Conservation (phyloP, 257 asterid species). For the Solanum appendiculatum region DNA sequence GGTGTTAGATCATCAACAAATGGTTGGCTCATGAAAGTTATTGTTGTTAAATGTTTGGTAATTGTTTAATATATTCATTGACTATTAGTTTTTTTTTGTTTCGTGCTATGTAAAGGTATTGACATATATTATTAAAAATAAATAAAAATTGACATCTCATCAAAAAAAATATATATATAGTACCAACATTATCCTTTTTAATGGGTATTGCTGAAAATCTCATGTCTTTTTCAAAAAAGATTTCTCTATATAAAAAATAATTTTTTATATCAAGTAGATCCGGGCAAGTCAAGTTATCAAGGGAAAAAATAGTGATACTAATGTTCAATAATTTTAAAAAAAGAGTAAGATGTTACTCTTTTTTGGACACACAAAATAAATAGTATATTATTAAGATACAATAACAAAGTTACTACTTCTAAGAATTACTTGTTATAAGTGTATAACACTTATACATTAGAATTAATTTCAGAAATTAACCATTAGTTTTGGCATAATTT, state of each 20-base stretch:
- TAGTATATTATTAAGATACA: no score
- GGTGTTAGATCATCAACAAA: slow-evolving; percentile 13
- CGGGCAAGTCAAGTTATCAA: neutral
- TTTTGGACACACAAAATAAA: no score
- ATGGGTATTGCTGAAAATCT: neutral
- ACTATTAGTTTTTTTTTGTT: neutral
- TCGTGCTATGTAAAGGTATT: neutral
- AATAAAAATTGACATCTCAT: neutral
- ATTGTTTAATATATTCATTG: slow-evolving; percentile 8
- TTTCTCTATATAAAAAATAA: no score
- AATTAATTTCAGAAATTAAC: neutral
- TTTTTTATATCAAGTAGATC: neutral
- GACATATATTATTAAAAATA: neutral
- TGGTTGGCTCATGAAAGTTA: slow-evolving; percentile 15
- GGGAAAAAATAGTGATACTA: no score
- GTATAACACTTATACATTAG: neutral
- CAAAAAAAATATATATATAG: no score
- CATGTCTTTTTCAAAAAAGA: neutral
- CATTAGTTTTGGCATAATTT: neutral
- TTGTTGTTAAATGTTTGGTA: slow-evolving; percentile 18
- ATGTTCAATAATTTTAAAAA: no score
- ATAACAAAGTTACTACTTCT: neutral
- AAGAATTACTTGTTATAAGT: neutral
- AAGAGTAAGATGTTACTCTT: no score
- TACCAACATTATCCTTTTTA: neutral